A percentile compares a stretch with the other conserved stretches of the same genome.
phyloP scores from a whole-genome alignment of 805 yeast species.

The Candida nanaspora region DNA sequence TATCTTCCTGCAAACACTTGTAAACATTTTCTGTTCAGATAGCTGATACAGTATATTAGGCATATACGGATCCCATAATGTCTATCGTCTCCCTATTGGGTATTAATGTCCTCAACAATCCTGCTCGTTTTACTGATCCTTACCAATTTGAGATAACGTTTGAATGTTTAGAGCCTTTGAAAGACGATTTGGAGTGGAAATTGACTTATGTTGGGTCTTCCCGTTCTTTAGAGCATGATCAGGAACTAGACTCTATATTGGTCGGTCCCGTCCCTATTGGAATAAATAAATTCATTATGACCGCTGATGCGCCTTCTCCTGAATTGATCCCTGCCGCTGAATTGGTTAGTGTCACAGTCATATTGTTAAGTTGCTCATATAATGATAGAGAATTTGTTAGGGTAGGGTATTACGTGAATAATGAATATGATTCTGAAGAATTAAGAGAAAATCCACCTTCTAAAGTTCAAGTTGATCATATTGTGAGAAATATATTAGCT shows the following conservation, averaged over 20 bases:
- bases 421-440: constrained; percentile 92
- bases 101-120: constrained; percentile 87
- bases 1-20: no score
- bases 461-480: constrained; percentile 89
- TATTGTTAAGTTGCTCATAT: constrained; percentile 85
- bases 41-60: not conserved
- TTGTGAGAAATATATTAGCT: constrained; percentile 88
- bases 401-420: constrained; percentile 96
- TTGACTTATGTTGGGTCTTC: constrained; percentile 95
- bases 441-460: constrained; percentile 89
- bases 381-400: constrained; percentile 92
- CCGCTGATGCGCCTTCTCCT: constrained; percentile 96
- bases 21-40: not conserved
- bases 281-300: constrained; percentile 82
- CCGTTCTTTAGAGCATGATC: constrained; percentile 90
- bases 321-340: constrained; percentile 95
- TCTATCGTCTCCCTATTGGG: constrained; percentile 90
- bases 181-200: constrained; percentile 95
- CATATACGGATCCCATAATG: constrained; percentile 37
- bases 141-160: constrained; percentile 96
- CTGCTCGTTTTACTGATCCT: constrained; percentile 88
- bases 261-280: constrained; percentile 99
- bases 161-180: constrained; percentile 90
- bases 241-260: constrained; percentile 89
- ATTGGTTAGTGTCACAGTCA: constrained; percentile 91